A percentile compares a stretch with the other conserved stretches of the same genome.
Evolutionary conservation across 129 eudicot genomes (phyloP).

Genomic region (Artemisia tridentata): DNA sequence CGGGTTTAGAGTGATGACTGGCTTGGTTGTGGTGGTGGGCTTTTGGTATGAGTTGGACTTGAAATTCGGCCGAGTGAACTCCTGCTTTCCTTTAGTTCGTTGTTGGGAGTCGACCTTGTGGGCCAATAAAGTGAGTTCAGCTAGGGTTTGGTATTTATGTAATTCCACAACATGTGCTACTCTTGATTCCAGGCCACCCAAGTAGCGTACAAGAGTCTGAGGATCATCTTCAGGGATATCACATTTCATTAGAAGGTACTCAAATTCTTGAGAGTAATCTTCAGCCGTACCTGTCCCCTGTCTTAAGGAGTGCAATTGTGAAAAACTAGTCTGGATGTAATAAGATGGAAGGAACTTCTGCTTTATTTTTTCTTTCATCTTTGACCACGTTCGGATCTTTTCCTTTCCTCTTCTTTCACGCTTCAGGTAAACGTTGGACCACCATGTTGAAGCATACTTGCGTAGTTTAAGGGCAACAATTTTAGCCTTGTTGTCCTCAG

Average conservation of each 20-base stretch:
- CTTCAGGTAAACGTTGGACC: neutral
- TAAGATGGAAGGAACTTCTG: neutral
- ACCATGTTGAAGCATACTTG: no score
- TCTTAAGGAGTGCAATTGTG: neutral
- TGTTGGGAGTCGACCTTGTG: slow-evolving; percentile 1
- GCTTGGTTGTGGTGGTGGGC: no score
- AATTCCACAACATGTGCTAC: neutral
- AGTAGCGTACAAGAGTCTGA: neutral
- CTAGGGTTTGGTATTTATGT: neutral
- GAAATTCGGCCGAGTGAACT: neutral
- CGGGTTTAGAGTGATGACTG: no score
- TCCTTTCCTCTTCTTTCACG: no score
- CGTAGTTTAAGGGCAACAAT: neutral
- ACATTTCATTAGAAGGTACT: neutral
- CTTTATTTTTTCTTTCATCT: neutral
- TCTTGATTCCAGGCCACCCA: neutral
- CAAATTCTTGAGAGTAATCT: neutral
- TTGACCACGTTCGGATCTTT: neutral
- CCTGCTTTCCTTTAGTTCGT: neutral
- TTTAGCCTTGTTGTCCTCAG: neutral
- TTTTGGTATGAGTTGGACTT: neutral
- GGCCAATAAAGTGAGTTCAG: neutral
- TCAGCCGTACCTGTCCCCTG: neutral
- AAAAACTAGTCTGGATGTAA: no score
- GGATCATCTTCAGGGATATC: no score